Base-by-base conservation (phyloP, 176 grass and related monocot genomes). In the Ananas comosus region DNA sequence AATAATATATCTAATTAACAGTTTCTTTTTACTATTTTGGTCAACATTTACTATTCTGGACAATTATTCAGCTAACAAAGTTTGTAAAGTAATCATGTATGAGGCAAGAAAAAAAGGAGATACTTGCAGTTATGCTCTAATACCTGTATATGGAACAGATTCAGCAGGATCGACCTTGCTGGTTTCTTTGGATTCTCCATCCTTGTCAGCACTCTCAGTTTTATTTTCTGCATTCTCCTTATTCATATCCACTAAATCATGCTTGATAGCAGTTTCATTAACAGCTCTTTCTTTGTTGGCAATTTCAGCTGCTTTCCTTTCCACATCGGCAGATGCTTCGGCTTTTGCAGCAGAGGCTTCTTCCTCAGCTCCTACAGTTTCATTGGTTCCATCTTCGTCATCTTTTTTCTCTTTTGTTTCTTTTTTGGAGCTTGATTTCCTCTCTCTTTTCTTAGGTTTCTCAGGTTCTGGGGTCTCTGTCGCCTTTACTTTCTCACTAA, bases 401-500 rank as follows among this genome's bases (percentile, higher is more conserved):
- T 83, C 87, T 51, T 85, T 82, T 64, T 82, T 85, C 24, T 82
- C 85, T 33, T 50, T 84, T 76, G 33, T 76, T 47, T 77, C 83
- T 75, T 85, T 88, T 48, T 72, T 84, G 3, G 79, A 65, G 64
- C 66, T 71, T 56, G 84, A 84, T 50, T 73, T 86, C 21, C 88
- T 87, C 51, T 66, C 68, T 48, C 82, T 80, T 53, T 89, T 93
- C 19, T 79, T 85, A 67, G 65, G 85, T 75, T 93, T 89, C 74
- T 96, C 91, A 2, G 83, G 82, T 80, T 93, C 87, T 51, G 87
- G 85, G 24, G 77, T 93, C 68, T 88, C 93, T 27, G 76, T 67
- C 61, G 76, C 67, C 84, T 91, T 99, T 17, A 78, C 82, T 73
- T 87, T 99, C 80, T 91, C 94, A 2, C 87, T 99, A 72, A 99